Evolutionary conservation across 148 eudicot species (phyloP).

Genomic region (Simmondsia chinensis): DNA sequence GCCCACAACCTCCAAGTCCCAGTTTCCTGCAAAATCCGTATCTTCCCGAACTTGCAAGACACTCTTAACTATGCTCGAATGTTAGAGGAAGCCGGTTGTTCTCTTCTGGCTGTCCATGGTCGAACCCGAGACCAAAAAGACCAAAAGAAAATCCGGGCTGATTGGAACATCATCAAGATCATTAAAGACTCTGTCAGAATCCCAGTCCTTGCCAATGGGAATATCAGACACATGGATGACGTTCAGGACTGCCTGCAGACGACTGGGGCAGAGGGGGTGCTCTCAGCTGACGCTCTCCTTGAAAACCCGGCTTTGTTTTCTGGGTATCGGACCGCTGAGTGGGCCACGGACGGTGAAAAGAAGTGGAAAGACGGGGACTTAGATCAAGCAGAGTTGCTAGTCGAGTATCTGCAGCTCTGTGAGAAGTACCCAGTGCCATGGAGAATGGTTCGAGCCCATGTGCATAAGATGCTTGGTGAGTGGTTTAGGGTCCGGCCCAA

Average conservation of each 20-base stretch:
- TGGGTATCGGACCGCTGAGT: conserved; percentile 78
- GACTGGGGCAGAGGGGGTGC: conserved; percentile 81
- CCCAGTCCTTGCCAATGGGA: conserved; percentile 91
- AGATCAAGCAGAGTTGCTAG: conserved; percentile 63
- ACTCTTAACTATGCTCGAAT: conserved; percentile 79
- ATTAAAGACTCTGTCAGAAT: conserved; percentile 68
- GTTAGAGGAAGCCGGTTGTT: conserved; percentile 95
- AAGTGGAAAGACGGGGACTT: conserved; percentile 27
- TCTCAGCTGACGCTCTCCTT: conserved; percentile 90
- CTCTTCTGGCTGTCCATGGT: conserved; percentile 93
- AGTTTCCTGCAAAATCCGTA: conserved; percentile 90
- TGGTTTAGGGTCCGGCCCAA: conserved; percentile 79
- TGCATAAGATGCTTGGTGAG: conserved; percentile 87
- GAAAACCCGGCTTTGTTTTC: conserved; percentile 96
- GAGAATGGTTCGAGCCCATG: conserved; percentile 90
- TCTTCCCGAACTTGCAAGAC: conserved; percentile 68
- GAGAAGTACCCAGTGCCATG: conserved; percentile 88
- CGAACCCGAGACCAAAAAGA: conserved; percentile 95
- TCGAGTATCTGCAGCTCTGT: conserved; percentile 74
- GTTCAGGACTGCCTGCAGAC: conserved; percentile 58
- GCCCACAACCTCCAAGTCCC: conserved; percentile 71
- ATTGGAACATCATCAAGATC: conserved; percentile 58
- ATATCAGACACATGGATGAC: conserved; percentile 82
- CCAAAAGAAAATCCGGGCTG: conserved; percentile 72
- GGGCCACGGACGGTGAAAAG: conserved; percentile 36